These are phyloP conservation scores for Oxalis stricta DNA, from an alignment of 441 rosid species.

Conservation along the genomic window DNA sequence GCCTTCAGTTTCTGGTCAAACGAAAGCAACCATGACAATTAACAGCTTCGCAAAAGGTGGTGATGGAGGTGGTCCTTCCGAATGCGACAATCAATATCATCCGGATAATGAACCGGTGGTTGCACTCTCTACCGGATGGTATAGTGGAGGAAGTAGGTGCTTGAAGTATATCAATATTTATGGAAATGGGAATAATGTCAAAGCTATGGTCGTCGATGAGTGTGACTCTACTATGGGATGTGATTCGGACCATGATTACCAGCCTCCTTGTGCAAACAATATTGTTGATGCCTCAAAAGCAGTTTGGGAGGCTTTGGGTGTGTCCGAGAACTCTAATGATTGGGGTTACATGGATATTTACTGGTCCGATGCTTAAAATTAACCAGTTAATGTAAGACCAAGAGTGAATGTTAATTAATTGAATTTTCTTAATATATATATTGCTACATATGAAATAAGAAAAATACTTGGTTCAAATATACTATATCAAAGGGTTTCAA, in stretches of 20 bases:
- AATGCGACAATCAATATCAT: constrained; percentile 15
- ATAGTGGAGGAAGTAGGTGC: constrained; percentile 11
- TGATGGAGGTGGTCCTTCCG: constrained; percentile 18
- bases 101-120: constrained; percentile 9
- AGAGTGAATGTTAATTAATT: too few species aligned
- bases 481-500: too few species aligned
- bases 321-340: not conserved
- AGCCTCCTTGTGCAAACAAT: constrained; percentile 18
- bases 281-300: constrained; percentile 24
- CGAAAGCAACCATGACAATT: constrained; percentile 18
- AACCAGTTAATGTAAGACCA: too few species aligned
- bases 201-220: constrained; percentile 22
- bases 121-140: constrained; percentile 23
- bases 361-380: constrained; percentile 16
- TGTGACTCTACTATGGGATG: constrained; percentile 20
- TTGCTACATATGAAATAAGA: too few species aligned
- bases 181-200: constrained; percentile 14
- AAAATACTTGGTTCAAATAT: too few species aligned
- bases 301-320: constrained; percentile 20
- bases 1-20: constrained; percentile 5
- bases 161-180: constrained; percentile 9
- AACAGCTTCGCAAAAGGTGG: constrained; percentile 14
- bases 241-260: constrained; percentile 14
- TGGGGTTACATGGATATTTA: constrained; percentile 13
- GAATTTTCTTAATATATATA: too few species aligned